A percentile compares a stretch with the other conserved stretches of the same genome.
Evolutionary conservation across 1,139 yeast genomes (phyloP).

Genomic region (Taiozyma sp.): DNA sequence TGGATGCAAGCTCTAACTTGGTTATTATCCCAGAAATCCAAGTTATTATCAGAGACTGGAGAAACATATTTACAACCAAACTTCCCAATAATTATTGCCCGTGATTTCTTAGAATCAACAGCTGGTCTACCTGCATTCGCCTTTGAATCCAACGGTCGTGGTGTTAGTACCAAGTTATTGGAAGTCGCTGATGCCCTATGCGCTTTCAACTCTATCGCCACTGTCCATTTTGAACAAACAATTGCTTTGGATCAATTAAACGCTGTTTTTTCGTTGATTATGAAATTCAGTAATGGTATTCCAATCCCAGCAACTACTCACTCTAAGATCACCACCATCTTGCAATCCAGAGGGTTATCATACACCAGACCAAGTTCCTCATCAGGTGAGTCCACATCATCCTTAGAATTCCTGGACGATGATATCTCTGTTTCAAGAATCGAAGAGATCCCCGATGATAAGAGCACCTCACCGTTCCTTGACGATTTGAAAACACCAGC

Average conservation of each 20-base stretch:
- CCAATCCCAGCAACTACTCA: slow-evolving; percentile 14
- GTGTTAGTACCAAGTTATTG: slow-evolving; percentile 17
- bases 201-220: slow-evolving; percentile 13
- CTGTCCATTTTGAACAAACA: slow-evolving; percentile 7
- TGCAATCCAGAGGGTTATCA: slow-evolving; percentile 12
- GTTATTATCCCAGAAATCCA: slow-evolving; percentile 19
- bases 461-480: background rate
- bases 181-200: slow-evolving; percentile 21
- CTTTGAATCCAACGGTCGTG: slow-evolving; percentile 23
- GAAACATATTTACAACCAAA: slow-evolving; percentile 17
- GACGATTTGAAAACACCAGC: background rate
- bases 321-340: slow-evolving; percentile 11
- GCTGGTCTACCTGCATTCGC: slow-evolving; percentile 19
- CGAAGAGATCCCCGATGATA: background rate
- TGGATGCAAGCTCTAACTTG: slow-evolving; percentile 23
- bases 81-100: slow-evolving; percentile 20
- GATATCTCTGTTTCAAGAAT: background rate
- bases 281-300: slow-evolving; percentile 16
- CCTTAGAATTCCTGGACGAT: background rate
- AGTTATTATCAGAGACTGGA: slow-evolving; percentile 9
- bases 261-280: slow-evolving; percentile 13
- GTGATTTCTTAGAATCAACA: slow-evolving; percentile 14
- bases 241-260: slow-evolving; percentile 16
- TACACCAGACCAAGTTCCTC: slow-evolving; percentile 4
- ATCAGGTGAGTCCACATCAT: background rate